Conservation (phyloP, 2,329 filamentous ascomycete genomes). For the Sporothrix brunneoviolacea region DNA sequence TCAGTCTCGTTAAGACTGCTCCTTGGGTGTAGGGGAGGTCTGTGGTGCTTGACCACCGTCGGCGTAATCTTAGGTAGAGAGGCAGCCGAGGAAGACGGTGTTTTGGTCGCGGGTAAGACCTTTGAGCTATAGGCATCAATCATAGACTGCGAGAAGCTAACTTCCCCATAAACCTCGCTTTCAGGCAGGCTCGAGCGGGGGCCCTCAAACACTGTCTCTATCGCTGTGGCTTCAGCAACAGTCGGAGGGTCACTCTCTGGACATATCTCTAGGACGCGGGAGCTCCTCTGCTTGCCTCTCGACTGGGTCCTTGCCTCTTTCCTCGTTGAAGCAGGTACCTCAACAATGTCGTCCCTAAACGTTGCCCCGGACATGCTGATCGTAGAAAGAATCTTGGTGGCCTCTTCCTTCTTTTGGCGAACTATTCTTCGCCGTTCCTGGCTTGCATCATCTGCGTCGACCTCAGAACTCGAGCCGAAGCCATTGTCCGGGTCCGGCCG, state of each 20-base stretch:
- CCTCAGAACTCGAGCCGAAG: conserved; percentile 19
- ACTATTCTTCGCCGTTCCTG: conserved; percentile 31
- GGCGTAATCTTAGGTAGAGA: background rate
- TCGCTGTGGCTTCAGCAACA: background rate
- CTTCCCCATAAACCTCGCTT: conserved; percentile 4
- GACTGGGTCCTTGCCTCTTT: conserved; percentile 19
- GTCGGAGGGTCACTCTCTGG: conserved; percentile 7
- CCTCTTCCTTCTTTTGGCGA: conserved; percentile 33
- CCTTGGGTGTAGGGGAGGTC: background rate
- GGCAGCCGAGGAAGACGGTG: conserved; percentile 10
- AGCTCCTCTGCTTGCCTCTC: background rate
- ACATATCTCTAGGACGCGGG: background rate
- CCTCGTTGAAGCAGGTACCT: conserved; percentile 28
- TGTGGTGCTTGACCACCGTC: background rate
- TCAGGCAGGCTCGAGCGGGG: background rate
- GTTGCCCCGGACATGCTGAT: conserved; percentile 31
- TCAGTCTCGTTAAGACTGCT: conserved; percentile 16
- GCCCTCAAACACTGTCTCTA: background rate
- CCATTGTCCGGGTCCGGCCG: conserved; percentile 20
- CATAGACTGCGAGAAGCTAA: conserved; percentile 13
- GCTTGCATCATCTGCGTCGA: conserved; percentile 29
- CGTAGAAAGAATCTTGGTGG: conserved; percentile 33
- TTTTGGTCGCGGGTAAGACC: background rate
- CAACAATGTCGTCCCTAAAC: conserved; percentile 30
- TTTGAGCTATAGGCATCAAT: conserved; percentile 8